Base-by-base conservation (phyloP, 257 asterid genomes). In the Verbena officinalis region DNA sequence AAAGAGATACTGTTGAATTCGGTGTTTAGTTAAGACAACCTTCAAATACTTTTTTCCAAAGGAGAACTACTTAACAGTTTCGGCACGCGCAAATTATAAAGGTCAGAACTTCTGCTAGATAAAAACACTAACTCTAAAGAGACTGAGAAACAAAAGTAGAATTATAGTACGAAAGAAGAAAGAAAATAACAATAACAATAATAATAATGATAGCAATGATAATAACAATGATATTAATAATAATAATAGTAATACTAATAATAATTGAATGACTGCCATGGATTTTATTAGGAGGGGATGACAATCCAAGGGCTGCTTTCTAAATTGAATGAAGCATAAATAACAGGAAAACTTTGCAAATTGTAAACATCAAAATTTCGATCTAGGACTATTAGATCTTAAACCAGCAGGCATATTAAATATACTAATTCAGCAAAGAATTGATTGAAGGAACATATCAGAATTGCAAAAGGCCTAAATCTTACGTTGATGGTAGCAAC, bases 21-120 rank as follows among this genome's bases (percentile, higher is more conserved):
- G 33, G 45, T 39, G 54, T 38, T 52, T 51, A 51, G 19, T 5
- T 10, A 13, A 2, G 36, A 15, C 52, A 36, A 57, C 15, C 33
- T 36, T 21, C 52, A 59, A 43, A 9, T n/a, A n/a, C n/a, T n/a
- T n/a, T n/a, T n/a, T n/a, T n/a, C n/a, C n/a, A n/a, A n/a, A 14
- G 52, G 45, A 27, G 49, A 36, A 21, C 21, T 1, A 59, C 48
- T 17, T 9, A 46, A 34, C 54, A 58, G 34, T 44, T 49, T 33
- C 20, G 27, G 13, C 16, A 42, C 15, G 51, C 51, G 24, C 33
- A 70, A 33, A 36, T 19, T 55, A 56, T 52, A 48, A 54, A 21
- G 23, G 54, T n/a, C 21, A 19, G 9, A 19, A 48, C 45, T 54
- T 46, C 14, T 12, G 34, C 33, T 19, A 48, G 8, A 7, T 2